Evolutionary conservation across 2,329 filamentous ascomycete genomes (phyloP), one percentile per base, ranked within the genome.

Genomic region (Talaromyces sp.): DNA sequence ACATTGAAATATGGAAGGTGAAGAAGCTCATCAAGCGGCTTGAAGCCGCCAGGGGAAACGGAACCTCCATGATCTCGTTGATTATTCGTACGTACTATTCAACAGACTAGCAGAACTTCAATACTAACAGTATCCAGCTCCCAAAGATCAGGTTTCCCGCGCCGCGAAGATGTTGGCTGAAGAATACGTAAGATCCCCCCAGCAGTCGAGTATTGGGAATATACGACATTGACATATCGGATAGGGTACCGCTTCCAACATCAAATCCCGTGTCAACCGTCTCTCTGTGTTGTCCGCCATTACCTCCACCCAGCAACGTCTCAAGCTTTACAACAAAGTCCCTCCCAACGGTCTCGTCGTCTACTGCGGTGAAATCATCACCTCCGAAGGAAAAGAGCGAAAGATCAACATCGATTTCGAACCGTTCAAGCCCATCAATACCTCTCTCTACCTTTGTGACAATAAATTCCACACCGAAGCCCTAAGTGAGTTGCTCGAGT

Each of bases 371-470:
- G 95, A 99, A 97, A 98, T 99, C 79, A 90, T 99, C 84, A 99
- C 95, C 64, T 90, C 89, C 35, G 95, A 99, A 84, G 95, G 95
- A 81, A 99, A 99, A 82, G 95, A 99, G 83, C 87, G 95, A 76
- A 99, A 97, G 85, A 96, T 99, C 84, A 99, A 99, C 82, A 99
- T 99, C 78, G 96, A 99, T 78, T 99, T 99, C 79, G 95, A 99
- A 82, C 95, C 95, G 37, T 99, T 99, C 87, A 99, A 99, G 86
- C 95, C 95, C 67, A 99, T 99, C 88, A 99, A 99, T 82, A 99
- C 95, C 41, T 99, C 96, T 52, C 87, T 99, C 56, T 99, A 99
- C 80, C 91, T 99, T 67, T 99, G 95, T 83, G 95, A 99, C 88
- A 99, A 99, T 86, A 99, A 99, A 78, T 99, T 99, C 82, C 95